Evolutionary conservation across 495 filamentous ascomycete species (phyloP), one percentile per base, ranked within the genome.

Genomic region (Penicillium longicatenatum): DNA sequence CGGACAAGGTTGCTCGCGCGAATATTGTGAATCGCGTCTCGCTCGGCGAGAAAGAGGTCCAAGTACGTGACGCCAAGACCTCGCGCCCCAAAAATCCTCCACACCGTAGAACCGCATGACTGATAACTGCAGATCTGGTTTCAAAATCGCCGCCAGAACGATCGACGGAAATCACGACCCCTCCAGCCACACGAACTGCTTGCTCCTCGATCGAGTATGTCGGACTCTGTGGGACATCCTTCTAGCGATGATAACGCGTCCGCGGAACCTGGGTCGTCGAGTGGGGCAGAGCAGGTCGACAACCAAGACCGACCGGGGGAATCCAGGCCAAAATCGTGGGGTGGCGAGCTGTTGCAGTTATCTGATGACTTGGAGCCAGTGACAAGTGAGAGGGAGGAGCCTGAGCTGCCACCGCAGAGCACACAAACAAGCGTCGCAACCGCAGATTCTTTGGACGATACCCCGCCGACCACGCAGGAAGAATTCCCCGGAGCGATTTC

Each of bases 21-120:
- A 88, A 86, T 64, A 91, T 99, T 56, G 89, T 93, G 52, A 84
- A 82, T 71, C 86, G 84, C 68, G 95, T 98, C 52, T 86, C 89
- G 45, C 82, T 99, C 63, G 94, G 90, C 59, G 94, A 99, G 75
- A 97, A 97, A 72, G 93, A 97, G 79, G 91, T 98, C 17, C 95
- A 98, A 85, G 94, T 97, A 65, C 80, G 89, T 54, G 58, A 65
- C 60, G 57, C 58, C 62, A 64, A 66, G 64, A 69, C 58, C 77
- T 55, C 57, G 57, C 43, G 12, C 60, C 43, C 33, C 29, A 62
- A 60, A 66, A 62, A 57, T 62, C 50, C 64, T 62, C 50, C 64
- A 59, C 59, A 41, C 46, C 52, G 35, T 57, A 21, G 41, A 39
- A 53, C 58, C 55, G 58, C 22, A 12, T 45, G 26, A 43, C 59